phyloP scores from a whole-genome alignment of 192 early-diverging fungal genomes.

The Podila epigama region DNA sequence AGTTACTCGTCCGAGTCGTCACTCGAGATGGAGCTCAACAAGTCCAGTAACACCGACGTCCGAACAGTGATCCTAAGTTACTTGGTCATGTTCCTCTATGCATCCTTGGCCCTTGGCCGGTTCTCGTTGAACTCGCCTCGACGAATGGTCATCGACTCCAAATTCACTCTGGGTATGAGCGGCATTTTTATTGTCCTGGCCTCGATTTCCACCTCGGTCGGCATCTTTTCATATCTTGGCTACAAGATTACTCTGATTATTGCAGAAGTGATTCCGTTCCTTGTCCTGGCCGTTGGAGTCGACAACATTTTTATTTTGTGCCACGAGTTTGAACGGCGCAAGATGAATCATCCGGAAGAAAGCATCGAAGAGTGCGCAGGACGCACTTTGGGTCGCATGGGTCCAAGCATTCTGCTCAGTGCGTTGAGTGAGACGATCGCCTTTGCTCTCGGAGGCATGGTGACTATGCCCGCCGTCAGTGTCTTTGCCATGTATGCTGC shows the following conservation, averaged over 20 bases:
- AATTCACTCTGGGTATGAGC: constrained; percentile 64
- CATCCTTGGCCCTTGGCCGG: constrained; percentile 64
- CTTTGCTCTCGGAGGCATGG: constrained; percentile 66
- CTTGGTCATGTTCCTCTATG: constrained; percentile 70
- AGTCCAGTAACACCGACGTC: constrained; percentile 67
- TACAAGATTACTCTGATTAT: constrained; percentile 71
- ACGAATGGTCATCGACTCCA: constrained; percentile 64
- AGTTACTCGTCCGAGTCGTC: constrained; percentile 70
- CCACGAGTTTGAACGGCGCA: constrained; percentile 64
- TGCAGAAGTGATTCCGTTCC: constrained; percentile 73
- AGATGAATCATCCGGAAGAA: constrained; percentile 51
- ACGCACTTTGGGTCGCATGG: constrained; percentile 64
- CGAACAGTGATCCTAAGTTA: constrained; percentile 64
- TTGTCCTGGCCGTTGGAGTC: constrained; percentile 72
- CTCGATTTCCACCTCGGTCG: constrained; percentile 66
- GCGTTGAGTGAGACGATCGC: constrained; percentile 68
- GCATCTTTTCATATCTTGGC: constrained; percentile 67
- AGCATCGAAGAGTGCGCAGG: constrained; percentile 65
- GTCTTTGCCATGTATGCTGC: constrained; percentile 73
- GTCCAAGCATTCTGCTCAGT: constrained; percentile 67
- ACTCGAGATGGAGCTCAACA: constrained; percentile 65
- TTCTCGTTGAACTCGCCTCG: constrained; percentile 43
- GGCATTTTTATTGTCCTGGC: constrained; percentile 68
- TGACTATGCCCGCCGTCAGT: constrained; percentile 75
- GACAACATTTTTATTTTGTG: constrained; percentile 75